Base-by-base conservation (phyloP, 495 filamentous ascomycete genomes). In the Penicillium ochrochloron region DNA sequence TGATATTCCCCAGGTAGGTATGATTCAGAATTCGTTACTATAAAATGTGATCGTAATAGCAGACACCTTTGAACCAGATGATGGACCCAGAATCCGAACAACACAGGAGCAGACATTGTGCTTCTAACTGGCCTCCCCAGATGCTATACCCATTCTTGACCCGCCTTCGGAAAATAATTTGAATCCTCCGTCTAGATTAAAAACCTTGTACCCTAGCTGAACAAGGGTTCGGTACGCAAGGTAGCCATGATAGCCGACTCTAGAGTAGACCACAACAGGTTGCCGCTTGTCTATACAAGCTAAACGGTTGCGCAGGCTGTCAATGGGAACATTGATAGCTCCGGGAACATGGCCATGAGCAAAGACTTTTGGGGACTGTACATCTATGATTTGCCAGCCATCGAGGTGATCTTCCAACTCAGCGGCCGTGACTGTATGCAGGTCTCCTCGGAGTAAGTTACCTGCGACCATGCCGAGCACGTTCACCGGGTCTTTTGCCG, bases 231-330 rank as follows among this genome's bases (percentile, higher is more conserved):
- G 21, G 23, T 58, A 58, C 3, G 56, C 56, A 44, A 58, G 34
- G 19, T 58, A 58, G 37, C 56, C 56, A 41, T 44, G 56, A 44
- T 58, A 58, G 21, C 56, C 56, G 11, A 58, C 56, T 15, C 56
- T 17, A 6, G 35, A 58, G 39, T 58, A 58, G 12, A 42, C 56
- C 11, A 58, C 35, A 25, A 58, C 25, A 2, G 56, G 56, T 17
- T 21, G 15, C 14, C 34, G 3, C 33, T 58, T 58, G 21, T 44
- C 12, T 7, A 58, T 33, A 14, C 15, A 19, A 27, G n/a, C 35
- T 11, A 39, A 42, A 29, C 19, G 23, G 4, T 44, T 11, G 12
- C 56, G 56, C 56, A 44, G 19, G 27, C 3, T 10, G 25, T 58
- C 56, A 17, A 58, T 42, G 15, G 56, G 56, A 31, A 58, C 29